Evolutionary conservation across 768 basidiomycete species (phyloP).

Genomic region (Mycena leptocephala): DNA sequence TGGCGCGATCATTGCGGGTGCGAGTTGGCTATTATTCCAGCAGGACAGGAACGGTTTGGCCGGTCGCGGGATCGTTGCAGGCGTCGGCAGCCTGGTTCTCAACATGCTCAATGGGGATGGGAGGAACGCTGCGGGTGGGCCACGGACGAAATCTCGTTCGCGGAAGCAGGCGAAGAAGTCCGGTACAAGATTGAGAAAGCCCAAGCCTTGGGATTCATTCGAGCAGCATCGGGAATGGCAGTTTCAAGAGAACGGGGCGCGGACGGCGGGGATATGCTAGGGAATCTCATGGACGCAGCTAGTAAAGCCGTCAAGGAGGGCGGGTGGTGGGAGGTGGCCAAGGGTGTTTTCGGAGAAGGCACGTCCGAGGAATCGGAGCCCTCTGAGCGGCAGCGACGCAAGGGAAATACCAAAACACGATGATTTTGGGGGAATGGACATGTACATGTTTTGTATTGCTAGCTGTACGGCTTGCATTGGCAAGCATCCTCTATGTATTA

Average conservation of each 20-base stretch:
- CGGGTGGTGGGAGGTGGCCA: constrained; percentile 53
- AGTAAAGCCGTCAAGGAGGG: constrained; percentile 43
- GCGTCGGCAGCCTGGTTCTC: constrained; percentile 59
- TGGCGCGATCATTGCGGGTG: constrained; percentile 65
- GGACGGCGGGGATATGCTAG: constrained; percentile 60
- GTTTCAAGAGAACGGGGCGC: constrained; percentile 52
- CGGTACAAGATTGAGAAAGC: constrained; percentile 39
- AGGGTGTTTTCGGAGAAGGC: constrained; percentile 34
- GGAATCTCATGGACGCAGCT: constrained; percentile 56
- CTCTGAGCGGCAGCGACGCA: constrained; percentile 27
- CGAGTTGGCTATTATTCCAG: constrained; percentile 69
- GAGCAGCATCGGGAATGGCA: constrained; percentile 75
- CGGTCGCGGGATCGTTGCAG: constrained; percentile 55
- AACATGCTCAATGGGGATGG: constrained; percentile 59
- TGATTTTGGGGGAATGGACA: constrained; percentile 8
- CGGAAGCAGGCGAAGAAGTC: constrained; percentile 36
- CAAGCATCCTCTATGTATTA: constrained; percentile 25
- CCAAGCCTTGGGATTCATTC: constrained; percentile 81
- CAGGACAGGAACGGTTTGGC: constrained; percentile 52
- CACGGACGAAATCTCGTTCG: constrained; percentile 42
- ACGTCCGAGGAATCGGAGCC: constrained; percentile 8
- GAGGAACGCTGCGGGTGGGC: constrained; percentile 46
- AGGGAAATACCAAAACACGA: constrained; percentile 32
- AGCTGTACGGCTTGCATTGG: not conserved
- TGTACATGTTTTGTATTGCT: constrained; percentile 16